Conservation (phyloP, 1,284 basidiomycete species). For the Leccinum solheimii region DNA sequence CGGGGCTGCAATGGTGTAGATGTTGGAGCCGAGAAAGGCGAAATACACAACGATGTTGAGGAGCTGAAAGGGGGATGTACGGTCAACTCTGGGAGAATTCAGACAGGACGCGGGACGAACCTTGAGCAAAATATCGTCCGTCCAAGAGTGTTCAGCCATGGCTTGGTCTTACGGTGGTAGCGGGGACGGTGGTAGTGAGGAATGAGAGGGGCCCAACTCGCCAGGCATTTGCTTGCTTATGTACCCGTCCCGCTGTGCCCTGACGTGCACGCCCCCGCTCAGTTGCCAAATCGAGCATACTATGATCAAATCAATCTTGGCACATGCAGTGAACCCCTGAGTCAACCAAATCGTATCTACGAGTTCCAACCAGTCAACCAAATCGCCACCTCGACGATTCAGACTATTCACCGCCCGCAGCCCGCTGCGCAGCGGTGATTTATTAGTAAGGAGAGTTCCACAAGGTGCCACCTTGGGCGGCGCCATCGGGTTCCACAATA, state of each 20-base stretch:
- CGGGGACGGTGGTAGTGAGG: slow-evolving; percentile 11
- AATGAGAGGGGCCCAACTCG: slow-evolving; percentile 19
- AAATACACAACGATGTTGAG: slow-evolving; percentile 79
- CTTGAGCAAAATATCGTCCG: slow-evolving; percentile 79
- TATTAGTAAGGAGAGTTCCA: not conserved
- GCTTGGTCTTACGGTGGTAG: slow-evolving; percentile 4
- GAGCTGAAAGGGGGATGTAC: slow-evolving; percentile 44
- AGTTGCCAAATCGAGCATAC: slow-evolving; percentile 14
- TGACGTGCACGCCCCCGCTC: slow-evolving; percentile 25
- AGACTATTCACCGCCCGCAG: not conserved
- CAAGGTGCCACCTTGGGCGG: not conserved
- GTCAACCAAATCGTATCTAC: not conserved
- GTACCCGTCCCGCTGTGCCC: slow-evolving; percentile 17
- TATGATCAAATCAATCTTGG: not conserved
- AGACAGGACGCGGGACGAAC: slow-evolving; percentile 36
- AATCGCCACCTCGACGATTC: not conserved
- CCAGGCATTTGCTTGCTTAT: slow-evolving; percentile 28
- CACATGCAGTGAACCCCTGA: not conserved
- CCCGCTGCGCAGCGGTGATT: not conserved
- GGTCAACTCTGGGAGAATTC: not conserved
- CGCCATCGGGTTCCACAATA: not conserved
- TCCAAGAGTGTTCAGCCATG: slow-evolving; percentile 65
- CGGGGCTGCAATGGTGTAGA: slow-evolving; percentile 80
- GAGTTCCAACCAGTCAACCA: not conserved
- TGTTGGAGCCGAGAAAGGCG: slow-evolving; percentile 84